Evolutionary conservation across 2,329 filamentous ascomycete genomes (phyloP).

Genomic region (Talaromyces sp.): DNA sequence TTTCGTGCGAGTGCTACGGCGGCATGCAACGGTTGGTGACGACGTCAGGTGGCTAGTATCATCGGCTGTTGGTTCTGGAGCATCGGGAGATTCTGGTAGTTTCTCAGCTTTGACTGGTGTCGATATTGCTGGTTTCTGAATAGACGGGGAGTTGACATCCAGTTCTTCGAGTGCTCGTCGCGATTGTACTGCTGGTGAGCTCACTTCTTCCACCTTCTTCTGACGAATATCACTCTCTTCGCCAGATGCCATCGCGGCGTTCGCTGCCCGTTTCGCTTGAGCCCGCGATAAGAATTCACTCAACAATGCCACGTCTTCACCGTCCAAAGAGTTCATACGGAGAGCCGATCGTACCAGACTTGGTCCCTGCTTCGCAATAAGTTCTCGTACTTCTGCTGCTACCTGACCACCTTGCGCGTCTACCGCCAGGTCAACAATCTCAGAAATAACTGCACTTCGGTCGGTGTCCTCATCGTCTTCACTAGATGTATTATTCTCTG

Average conservation of each 20-base stretch:
- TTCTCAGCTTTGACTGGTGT: slow-evolving; percentile 20
- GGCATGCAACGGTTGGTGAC: slow-evolving; percentile 25
- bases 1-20: slow-evolving; percentile 34
- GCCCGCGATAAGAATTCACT: slow-evolving; percentile 39
- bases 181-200: slow-evolving; percentile 27
- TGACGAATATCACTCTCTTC: slow-evolving; percentile 14
- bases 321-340: slow-evolving; percentile 31
- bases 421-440: slow-evolving; percentile 5
- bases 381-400: slow-evolving; percentile 20
- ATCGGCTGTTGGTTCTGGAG: slow-evolving; percentile 16
- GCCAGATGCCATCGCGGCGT: slow-evolving; percentile 6
- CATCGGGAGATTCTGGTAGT: slow-evolving; percentile 14
- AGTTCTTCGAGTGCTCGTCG: slow-evolving; percentile 34
- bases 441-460: background rate
- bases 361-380: slow-evolving; percentile 29
- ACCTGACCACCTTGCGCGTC: slow-evolving; percentile 10
- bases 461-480: slow-evolving; percentile 2
- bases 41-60: slow-evolving; percentile 17
- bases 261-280: slow-evolving; percentile 36
- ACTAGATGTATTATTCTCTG: background rate
- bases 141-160: slow-evolving; percentile 37
- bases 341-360: slow-evolving; percentile 34
- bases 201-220: slow-evolving; percentile 20
- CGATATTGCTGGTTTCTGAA: slow-evolving; percentile 24
- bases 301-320: slow-evolving; percentile 37